Evolutionary conservation across 768 basidiomycete genomes (phyloP).

Genomic region (Hydnomerulius pinastri): DNA sequence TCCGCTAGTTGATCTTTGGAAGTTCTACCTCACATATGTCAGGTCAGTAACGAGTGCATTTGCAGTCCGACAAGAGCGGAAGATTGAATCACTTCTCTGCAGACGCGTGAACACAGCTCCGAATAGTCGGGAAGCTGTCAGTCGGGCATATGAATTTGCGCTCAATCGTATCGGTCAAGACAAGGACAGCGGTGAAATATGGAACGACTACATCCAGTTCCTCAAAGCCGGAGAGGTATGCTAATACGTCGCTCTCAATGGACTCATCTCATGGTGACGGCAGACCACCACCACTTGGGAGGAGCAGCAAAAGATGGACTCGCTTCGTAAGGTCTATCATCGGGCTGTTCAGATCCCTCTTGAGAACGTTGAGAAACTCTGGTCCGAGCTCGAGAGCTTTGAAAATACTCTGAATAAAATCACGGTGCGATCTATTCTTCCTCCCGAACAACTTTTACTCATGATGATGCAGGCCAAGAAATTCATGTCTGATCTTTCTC

Average conservation of each 20-base stretch:
- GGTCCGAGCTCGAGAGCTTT: conserved; percentile 93
- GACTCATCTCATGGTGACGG: conserved; percentile 7
- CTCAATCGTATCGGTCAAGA: conserved; percentile 89
- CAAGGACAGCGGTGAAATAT: conserved; percentile 89
- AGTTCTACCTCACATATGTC: conserved; percentile 92
- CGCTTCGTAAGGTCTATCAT: conserved; percentile 88
- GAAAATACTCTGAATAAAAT: conserved; percentile 88
- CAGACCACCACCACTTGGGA: conserved; percentile 89
- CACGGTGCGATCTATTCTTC: conserved; percentile 49
- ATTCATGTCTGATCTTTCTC: conserved; percentile 90
- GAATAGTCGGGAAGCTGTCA: conserved; percentile 71
- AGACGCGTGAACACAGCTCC: conserved; percentile 74
- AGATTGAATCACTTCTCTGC: conserved; percentile 17
- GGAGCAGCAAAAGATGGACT: conserved; percentile 93
- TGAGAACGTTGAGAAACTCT: conserved; percentile 88
- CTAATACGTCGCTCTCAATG: neutral
- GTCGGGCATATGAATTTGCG: conserved; percentile 92
- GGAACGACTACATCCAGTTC: conserved; percentile 93
- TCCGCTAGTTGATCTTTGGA: conserved; percentile 89
- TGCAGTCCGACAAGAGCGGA: conserved; percentile 5
- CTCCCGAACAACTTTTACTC: conserved; percentile 2
- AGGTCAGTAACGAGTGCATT: conserved; percentile 51
- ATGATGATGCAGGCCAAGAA: conserved; percentile 74
- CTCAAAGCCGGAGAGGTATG: conserved; percentile 77
- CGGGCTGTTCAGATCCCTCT: conserved; percentile 93